These are phyloP conservation scores for Microthlaspi erraticum DNA, from an alignment of 345 rosid species.

Conservation along the genomic window DNA sequence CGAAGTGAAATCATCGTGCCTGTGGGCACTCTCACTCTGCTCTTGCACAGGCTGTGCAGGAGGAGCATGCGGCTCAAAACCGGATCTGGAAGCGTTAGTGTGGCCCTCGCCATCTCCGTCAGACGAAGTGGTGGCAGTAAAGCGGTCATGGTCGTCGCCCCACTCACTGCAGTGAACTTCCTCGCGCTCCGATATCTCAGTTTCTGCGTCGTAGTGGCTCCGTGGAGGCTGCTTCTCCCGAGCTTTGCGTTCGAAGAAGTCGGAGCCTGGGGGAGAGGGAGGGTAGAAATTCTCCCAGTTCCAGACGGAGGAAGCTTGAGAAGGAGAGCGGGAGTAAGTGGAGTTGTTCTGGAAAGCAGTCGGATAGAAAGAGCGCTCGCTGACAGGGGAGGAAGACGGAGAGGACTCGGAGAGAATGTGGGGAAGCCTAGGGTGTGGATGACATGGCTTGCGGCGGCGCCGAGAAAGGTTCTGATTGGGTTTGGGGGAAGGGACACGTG, in stretches of 20 bases:
- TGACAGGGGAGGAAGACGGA: constrained; percentile 61
- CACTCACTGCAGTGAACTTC: constrained; percentile 97
- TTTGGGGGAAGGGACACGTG: constrained; percentile 48
- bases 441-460: constrained; percentile 22
- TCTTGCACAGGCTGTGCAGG: constrained; percentile 50
- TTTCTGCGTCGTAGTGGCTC: constrained; percentile 45
- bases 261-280: constrained; percentile 95
- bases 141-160: constrained; percentile 81
- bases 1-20: constrained; percentile 48
- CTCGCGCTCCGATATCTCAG: constrained; percentile 78
- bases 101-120: constrained; percentile 52
- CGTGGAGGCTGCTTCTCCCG: constrained; percentile 37
- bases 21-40: constrained; percentile 27
- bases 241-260: constrained; percentile 62
- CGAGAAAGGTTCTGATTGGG: constrained; percentile 41
- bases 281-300: constrained; percentile 95
- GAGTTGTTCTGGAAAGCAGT: constrained; percentile 69
- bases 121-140: constrained; percentile 55
- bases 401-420: constrained; percentile 89
- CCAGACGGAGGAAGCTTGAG: constrained; percentile 90
- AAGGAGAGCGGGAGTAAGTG: constrained; percentile 72
- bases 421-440: constrained; percentile 58
- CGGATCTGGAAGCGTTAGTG: constrained; percentile 65
- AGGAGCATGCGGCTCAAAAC: constrained; percentile 59
- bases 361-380: constrained; percentile 58